Evolutionary conservation across 1,284 basidiomycete genomes (phyloP).

Genomic region (Volvariella surrecta): DNA sequence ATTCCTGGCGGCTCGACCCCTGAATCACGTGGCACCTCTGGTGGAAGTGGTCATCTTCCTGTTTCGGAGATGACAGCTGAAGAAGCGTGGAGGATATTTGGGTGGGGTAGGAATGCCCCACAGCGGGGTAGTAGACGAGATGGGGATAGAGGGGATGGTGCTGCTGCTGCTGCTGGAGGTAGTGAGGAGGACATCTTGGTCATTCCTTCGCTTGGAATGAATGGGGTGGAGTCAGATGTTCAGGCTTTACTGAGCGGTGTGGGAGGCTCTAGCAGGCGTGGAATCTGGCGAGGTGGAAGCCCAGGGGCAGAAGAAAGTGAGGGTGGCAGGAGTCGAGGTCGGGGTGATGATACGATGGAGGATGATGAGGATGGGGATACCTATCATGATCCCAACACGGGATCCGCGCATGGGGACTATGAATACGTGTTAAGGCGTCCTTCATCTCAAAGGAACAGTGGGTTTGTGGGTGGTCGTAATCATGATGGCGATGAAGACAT

Average conservation of each 20-base stretch:
- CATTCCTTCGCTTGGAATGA: constrained; percentile 49
- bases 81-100: constrained; percentile 1
- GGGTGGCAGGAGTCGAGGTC: constrained; percentile 2
- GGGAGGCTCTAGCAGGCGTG: constrained; percentile 33
- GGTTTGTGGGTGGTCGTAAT: constrained; percentile 7
- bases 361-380: constrained; percentile 13
- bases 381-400: constrained; percentile 18
- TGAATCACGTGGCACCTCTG: neutral
- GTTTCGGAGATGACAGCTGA: neutral
- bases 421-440: constrained; percentile 16
- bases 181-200: constrained; percentile 35
- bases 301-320: constrained; percentile 4
- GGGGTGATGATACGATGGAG: constrained; percentile 5
- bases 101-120: too few species aligned
- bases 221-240: constrained; percentile 51
- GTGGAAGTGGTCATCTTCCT: neutral
- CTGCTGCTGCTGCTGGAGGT: constrained; percentile 26
- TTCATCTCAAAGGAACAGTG: neutral
- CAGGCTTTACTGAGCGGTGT: constrained; percentile 39
- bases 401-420: constrained; percentile 21
- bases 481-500: constrained; percentile 14
- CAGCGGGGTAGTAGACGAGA: constrained; percentile 10
- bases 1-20: constrained; percentile 19
- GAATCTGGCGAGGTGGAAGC: constrained; percentile 3
- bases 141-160: constrained; percentile 3